Base-by-base conservation (phyloP, 148 eudicot genomes). In the Amaranthus cruentus region DNA sequence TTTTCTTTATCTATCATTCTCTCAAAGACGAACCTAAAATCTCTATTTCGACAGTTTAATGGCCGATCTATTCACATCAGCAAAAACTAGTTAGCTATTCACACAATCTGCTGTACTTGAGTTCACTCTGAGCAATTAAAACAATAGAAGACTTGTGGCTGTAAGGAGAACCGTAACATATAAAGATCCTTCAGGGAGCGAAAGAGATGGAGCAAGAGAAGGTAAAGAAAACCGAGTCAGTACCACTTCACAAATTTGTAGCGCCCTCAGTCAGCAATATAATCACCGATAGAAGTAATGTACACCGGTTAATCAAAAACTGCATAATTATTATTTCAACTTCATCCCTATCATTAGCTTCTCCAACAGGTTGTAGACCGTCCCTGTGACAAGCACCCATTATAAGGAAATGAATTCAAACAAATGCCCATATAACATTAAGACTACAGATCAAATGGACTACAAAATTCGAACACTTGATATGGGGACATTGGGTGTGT, bases 51-150 rank as follows among this genome's bases (percentile, higher is more conserved):
- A 3, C 48, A 55, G 62, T 15, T 62, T 52, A 53, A 63, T 64
- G 66, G 71, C 78, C 71, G 11, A 64, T 18, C 55, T 74, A 79
- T 69, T 69, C 78, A 75, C 82, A 74, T 74, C 48, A 48, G 65
- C 66, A 74, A 70, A 75, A 79, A 74, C 38, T 58, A 70, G 78
- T 79, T 79, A 79, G 82, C 78, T 79, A 79, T 79, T 73, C 76
- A 74, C 81, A 79, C 66, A 48, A 9, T 66, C 75, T 60, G 4
- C 66, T 53, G 55, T 47, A 60, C 63, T 47, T 43, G 13, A 42
- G 59, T 58, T 69, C 73, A 54, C 55, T 11, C 63, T 62, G 43
- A 49, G 66, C 75, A 52, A 62, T 69, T 43, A 47, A 55, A 73
- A 48, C 68, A 60, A 73, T 61, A 12, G 53, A 56, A 63, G 53